These are phyloP conservation scores for Croton laevigatus DNA, from an alignment of 441 rosid genomes.

Conservation along the genomic window DNA sequence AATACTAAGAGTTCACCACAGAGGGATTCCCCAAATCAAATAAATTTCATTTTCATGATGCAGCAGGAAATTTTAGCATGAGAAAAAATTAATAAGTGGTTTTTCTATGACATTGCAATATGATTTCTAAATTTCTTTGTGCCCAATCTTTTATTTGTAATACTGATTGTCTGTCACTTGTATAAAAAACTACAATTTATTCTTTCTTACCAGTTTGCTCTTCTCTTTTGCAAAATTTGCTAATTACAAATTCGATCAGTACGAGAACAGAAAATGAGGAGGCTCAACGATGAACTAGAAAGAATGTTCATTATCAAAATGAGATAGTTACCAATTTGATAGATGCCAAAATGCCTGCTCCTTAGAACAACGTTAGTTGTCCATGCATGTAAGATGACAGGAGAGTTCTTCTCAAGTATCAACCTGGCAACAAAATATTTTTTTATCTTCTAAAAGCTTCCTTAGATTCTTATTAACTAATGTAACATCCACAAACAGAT, in stretches of 20 bases:
- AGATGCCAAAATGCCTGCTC: background rate
- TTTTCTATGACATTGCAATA: background rate
- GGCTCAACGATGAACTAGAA: background rate
- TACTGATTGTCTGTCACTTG: background rate
- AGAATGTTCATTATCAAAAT: background rate
- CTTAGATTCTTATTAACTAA: background rate
- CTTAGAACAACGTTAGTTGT: background rate
- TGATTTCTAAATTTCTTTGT: background rate
- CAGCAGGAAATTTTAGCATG: background rate
- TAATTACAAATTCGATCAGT: background rate
- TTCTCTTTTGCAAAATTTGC: background rate
- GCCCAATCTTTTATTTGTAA: background rate
- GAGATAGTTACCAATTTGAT: background rate
- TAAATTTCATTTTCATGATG: background rate
- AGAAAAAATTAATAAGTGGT: background rate
- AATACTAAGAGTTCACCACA: background rate
- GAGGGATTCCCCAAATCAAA: background rate
- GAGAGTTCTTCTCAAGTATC: background rate
- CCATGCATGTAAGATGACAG: background rate
- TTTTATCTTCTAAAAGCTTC: background rate
- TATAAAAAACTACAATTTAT: background rate
- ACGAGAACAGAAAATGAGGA: background rate
- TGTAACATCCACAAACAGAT: background rate
- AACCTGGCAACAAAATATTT: background rate
- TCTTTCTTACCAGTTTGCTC: background rate